Evolutionary conservation across 805 yeast species (phyloP), one percentile per base, ranked within the genome.

Genomic region (Lipomyces starkeyi): DNA sequence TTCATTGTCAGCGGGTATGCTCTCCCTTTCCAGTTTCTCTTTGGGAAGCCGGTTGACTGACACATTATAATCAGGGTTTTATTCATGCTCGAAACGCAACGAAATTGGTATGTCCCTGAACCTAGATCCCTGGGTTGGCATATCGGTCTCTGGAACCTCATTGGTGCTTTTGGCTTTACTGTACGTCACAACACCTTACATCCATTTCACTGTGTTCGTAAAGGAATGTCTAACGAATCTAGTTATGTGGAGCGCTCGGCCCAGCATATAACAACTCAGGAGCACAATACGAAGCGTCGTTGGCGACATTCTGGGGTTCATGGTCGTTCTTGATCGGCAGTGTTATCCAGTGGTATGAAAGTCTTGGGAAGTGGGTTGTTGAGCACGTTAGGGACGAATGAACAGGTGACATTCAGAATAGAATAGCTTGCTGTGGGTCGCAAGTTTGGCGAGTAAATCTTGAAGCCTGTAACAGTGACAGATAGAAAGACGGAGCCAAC

Each of bases 301-400:
- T 40, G 47, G 47, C 47, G n/a, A 40, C 47, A 17, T 40, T 40
- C 47, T 40, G 47, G 47, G 47, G 47, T 17, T 40, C 47, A 6
- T 40, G 47, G 47, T 14, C 47, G n/a, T 40, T 40, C 47, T 40
- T 40, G 47, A 40, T 40, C 47, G 47, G 47, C n/a, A 40, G 47
- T 17, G 47, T 14, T 6, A 40, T 40, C 17, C 47, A 40, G n/a
- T 40, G 47, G 47, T 40, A 40, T 11, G 47, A 40, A 17, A 40
- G 47, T 17, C 47, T 40, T 13, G 47, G n/a, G 17, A 40, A 40
- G 47, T 40, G 47, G 47, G 47, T 40, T 5, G 3, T 40, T 14
- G n/a, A 6, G 47, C 35, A 34, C 35, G 35, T 47, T 47, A n/a
- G 53, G n/a, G n/a, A n/a, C n/a, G n/a, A n/a, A n/a, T n/a, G n/a